Evolutionary conservation across 345 rosid species (phyloP).

Genomic region (Corymbia maculata): DNA sequence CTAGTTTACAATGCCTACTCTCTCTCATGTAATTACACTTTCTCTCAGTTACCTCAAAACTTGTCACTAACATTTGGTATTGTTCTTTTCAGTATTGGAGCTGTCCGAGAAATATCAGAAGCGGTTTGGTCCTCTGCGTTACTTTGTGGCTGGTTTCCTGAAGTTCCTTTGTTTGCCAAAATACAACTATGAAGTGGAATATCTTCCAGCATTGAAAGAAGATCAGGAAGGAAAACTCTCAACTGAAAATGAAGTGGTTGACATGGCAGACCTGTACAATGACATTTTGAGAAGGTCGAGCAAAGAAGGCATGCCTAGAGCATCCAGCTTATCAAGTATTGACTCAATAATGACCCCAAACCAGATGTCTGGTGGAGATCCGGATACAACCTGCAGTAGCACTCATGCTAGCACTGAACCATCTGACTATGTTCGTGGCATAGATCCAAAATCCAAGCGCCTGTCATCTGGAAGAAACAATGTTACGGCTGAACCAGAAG

Average conservation of each 20-base stretch:
- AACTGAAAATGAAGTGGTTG: constrained; percentile 42
- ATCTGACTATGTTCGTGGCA: constrained; percentile 88
- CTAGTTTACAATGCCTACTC: not conserved
- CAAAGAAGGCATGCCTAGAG: constrained; percentile 82
- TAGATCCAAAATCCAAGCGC: constrained; percentile 86
- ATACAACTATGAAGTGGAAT: constrained; percentile 90
- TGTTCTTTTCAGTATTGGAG: constrained; percentile 62
- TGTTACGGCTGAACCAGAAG: constrained; percentile 68
- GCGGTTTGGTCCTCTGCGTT: constrained; percentile 94
- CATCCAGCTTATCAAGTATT: constrained; percentile 93
- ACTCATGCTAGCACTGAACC: constrained; percentile 85
- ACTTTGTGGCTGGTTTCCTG: constrained; percentile 92
- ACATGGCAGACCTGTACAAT: constrained; percentile 71
- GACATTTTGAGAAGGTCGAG: constrained; percentile 81
- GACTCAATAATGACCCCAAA: constrained; percentile 93
- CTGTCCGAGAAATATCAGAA: constrained; percentile 92
- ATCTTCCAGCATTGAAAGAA: constrained; percentile 73
- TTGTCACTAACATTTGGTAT: not conserved
- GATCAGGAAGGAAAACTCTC: constrained; percentile 47
- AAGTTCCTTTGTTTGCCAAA: constrained; percentile 96
- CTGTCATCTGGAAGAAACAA: constrained; percentile 77
- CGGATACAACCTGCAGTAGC: constrained; percentile 59
- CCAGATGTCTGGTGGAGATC: constrained; percentile 67
- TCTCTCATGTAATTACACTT: not conserved
- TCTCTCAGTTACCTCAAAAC: not conserved